Percentiles rank a stretch among this genome's conserved stretches.
phyloP scores from a whole-genome alignment of 495 filamentous ascomycete species.

The Cercophora scortea region DNA sequence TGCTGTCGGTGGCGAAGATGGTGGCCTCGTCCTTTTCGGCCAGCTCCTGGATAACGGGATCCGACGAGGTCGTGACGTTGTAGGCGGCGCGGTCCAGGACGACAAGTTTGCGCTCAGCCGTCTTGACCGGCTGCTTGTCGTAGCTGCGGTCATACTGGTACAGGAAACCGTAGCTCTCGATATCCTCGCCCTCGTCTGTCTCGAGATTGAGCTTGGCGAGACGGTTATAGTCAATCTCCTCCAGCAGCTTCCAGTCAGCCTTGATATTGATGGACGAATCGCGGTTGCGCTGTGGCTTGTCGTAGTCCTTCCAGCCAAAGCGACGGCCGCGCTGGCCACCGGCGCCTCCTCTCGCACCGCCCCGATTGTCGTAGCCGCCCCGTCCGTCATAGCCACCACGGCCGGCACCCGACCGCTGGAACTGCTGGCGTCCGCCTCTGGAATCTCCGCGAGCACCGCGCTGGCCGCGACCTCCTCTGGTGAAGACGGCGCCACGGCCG shows the following conservation, averaged over 20 bases:
- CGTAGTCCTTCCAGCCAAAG: constrained; percentile 98
- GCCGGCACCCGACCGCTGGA: constrained; percentile 29
- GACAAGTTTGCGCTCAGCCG: constrained; percentile 74
- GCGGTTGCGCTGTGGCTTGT: constrained; percentile 93
- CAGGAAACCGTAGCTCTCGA: constrained; percentile 92
- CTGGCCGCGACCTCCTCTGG: constrained; percentile 66
- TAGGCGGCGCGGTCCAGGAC: constrained; percentile 89
- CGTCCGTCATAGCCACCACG: constrained; percentile 35
- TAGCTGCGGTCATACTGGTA: constrained; percentile 94
- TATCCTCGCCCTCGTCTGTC: constrained; percentile 85
- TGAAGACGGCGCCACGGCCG: constrained; percentile 82
- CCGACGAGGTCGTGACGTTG: constrained; percentile 92
- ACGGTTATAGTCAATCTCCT: constrained; percentile 97
- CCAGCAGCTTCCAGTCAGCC: constrained; percentile 87
- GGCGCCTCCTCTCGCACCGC: constrained; percentile 49
- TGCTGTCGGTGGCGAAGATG: constrained; percentile 93
- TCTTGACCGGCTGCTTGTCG: constrained; percentile 87
- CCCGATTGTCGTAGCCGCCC: constrained; percentile 49
- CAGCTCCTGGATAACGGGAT: constrained; percentile 94
- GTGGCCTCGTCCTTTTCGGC: constrained; percentile 95
- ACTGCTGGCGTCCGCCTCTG: constrained; percentile 54
- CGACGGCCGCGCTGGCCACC: constrained; percentile 57
- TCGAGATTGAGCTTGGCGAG: constrained; percentile 93
- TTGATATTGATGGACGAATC: constrained; percentile 92
- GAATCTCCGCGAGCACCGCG: constrained; percentile 66